Base-by-base conservation (phyloP, 352 stramenopile genomes). In the Aphanomyces stellatus region DNA sequence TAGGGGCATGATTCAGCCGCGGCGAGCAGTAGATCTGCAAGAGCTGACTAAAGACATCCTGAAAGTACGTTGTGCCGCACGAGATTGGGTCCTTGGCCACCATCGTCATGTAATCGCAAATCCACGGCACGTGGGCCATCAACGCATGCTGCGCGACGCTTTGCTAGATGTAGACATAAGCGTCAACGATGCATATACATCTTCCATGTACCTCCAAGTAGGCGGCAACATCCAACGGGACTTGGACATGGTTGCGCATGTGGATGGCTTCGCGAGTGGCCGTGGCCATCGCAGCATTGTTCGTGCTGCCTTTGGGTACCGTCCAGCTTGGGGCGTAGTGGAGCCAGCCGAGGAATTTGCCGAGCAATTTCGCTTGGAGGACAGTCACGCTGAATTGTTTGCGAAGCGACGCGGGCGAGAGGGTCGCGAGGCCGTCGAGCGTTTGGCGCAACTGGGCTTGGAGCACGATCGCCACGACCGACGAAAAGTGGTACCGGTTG, bases 31-130 rank as follows among this genome's bases (percentile, higher is more conserved):
- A 82, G 37, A 90, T 35, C 0, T 70, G 70, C 13, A 75, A 60
- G 7, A 90, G 46, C 2, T 85, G 30, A 11, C 74, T 62, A 24
- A 90, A 41, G 13, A 82, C 67, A 22, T 83, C 71, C 40, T 79
- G 75, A 30, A 85, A 80, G 49, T 87, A 84, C 4, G 35, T 74
- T 53, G 79, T 90, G 1, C 63, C 74, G 1, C 62, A 70, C 2
- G 80, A 86, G 1, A 90, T 60, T 5, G 67, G 70, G 63, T 90
- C 79, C 17, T 79, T 71, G 0, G 73, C 76, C 10, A 90, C 59
- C 78, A 90, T 88, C 2, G 57, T 75, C 2, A 88, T 51, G 55
- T 87, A 90, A 59, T 88, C 82, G 34, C 77, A 81, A 3, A 88
- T 42, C 80, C 80, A 90, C 33, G 80, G 78, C 15, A 88, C 74